A percentile compares a stretch with the other conserved stretches of the same genome.
Conservation (phyloP, 106 monocot species). For the Dioscorea dumetorum region DNA sequence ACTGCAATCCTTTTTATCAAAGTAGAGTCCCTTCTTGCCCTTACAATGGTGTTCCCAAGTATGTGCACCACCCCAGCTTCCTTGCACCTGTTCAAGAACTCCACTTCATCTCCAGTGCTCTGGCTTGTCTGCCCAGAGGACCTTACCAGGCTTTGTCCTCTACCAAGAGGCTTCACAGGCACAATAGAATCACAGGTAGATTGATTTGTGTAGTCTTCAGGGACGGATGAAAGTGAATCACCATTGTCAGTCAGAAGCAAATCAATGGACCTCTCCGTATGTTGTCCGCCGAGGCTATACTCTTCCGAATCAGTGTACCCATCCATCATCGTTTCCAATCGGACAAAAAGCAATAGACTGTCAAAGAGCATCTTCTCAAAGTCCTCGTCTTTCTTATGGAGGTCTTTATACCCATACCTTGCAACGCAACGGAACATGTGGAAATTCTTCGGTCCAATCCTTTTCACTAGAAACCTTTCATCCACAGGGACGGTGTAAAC, state of each 20-base stretch:
- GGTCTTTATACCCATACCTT: slow-evolving; percentile 87
- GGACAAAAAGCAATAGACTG: slow-evolving; percentile 38
- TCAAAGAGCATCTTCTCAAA: slow-evolving; percentile 88
- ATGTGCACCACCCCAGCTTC: slow-evolving; percentile 91
- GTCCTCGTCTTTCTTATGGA: slow-evolving; percentile 72
- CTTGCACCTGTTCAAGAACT: slow-evolving; percentile 65
- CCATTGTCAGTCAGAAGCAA: neutral
- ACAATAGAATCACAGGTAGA: slow-evolving; percentile 38
- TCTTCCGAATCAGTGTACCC: slow-evolving; percentile 68
- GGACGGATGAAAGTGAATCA: neutral
- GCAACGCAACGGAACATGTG: slow-evolving; percentile 90
- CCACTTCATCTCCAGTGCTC: slow-evolving; percentile 46
- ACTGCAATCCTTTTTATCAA: slow-evolving; percentile 56
- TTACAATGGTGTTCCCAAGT: slow-evolving; percentile 71
- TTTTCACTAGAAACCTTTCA: slow-evolving; percentile 69
- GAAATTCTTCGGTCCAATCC: slow-evolving; percentile 80
- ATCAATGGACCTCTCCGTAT: slow-evolving; percentile 4
- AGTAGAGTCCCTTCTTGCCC: slow-evolving; percentile 54
- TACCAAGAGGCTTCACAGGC: slow-evolving; percentile 16
- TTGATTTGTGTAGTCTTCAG: slow-evolving; percentile 6
- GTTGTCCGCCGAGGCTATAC: slow-evolving; percentile 16
- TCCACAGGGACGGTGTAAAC: slow-evolving; percentile 75
- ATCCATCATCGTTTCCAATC: slow-evolving; percentile 85
- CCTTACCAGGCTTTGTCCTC: neutral
- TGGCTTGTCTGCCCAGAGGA: slow-evolving; percentile 19